Base-by-base conservation (phyloP, 441 rosid genomes). In the Raphanus hybrid region DNA sequence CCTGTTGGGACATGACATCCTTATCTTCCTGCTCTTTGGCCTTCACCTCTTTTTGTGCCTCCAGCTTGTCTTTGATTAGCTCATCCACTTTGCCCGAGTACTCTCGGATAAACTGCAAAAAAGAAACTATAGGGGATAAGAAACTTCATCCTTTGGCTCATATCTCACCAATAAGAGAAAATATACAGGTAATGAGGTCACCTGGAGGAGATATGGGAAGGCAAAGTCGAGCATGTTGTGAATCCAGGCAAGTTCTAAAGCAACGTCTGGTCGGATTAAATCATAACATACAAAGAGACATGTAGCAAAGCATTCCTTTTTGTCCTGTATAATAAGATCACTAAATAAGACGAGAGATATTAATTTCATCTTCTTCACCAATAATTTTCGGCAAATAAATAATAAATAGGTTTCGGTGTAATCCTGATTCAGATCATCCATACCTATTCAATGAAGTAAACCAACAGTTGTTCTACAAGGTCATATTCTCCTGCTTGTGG, bases 261-360 rank as follows among this genome's bases (percentile, higher is more conserved):
- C 96, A 65, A 94, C 84, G 63, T 96, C 98, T 69, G 97, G 80
- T 73, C 97, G 92, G 73, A 97, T 80, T 64, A 91, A 86, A 79
- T 94, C 99, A 41, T 97, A 91, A 72, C 98, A 94, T 52, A 96
- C 99, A 85, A 94, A 97, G 32, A 97, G 95, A 85, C 97, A 94
- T 11, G 99, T 86, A 1, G 98, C 99, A 69, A 97, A 97, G 79
- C 99, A 96, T 82, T 96, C 99, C 80, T 96, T 94, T 88, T 92
- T 96, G 7, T 91, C 94, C 98, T 96, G 92, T 83, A 84, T 11
- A 70, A 78, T 16, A 67, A 67, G 57, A 48, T 34, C 14, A 73
- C 32, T 71, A 20, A 11, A 54, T 1, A 75, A 48, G 29, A 45
- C 23, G 4, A 48, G 2, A 0, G 45, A 48, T 63, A 15, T 58